Percentiles rank a stretch among this genome's conserved stretches.
phyloP scores from a whole-genome alignment of 2,329 filamentous ascomycete genomes.

The Chrysoporthe deuterocubensis region DNA sequence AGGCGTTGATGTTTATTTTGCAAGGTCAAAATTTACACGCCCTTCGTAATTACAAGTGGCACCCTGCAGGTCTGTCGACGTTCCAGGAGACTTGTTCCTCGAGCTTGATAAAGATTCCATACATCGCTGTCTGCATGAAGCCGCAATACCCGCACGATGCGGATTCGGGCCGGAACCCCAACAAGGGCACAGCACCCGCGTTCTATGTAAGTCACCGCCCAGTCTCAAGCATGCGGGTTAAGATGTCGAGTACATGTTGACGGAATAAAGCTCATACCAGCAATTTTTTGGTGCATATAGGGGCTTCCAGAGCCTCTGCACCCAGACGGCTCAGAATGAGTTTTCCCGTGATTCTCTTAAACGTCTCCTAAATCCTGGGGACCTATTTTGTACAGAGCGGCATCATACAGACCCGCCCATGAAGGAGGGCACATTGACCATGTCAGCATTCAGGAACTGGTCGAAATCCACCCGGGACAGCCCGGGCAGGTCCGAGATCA shows the following conservation, averaged over 20 bases:
- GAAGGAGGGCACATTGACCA: conserved; percentile 18
- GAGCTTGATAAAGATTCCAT: background rate
- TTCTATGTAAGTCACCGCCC: background rate
- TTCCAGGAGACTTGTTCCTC: background rate
- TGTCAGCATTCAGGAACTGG: conserved; percentile 35
- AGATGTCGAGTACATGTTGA: background rate
- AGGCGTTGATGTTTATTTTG: no score
- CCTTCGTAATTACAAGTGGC: background rate
- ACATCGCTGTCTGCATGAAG: background rate
- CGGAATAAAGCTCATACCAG: no score
- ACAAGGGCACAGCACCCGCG: background rate
- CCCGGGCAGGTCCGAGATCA: conserved; percentile 49
- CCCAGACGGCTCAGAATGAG: no score
- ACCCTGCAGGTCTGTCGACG: background rate
- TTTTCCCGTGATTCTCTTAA: background rate
- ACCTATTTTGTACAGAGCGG: background rate
- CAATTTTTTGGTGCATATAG: background rate
- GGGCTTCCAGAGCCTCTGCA: background rate
- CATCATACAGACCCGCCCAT: conserved; percentile 15
- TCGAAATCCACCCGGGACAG: conserved; percentile 50
- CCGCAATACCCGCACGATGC: conserved; percentile 25
- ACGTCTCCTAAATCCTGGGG: background rate
- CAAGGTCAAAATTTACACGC: no score
- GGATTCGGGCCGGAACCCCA: background rate
- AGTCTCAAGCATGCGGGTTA: background rate